Evolutionary conservation across 1,284 basidiomycete species (phyloP).

Genomic region (Irpex sp.): DNA sequence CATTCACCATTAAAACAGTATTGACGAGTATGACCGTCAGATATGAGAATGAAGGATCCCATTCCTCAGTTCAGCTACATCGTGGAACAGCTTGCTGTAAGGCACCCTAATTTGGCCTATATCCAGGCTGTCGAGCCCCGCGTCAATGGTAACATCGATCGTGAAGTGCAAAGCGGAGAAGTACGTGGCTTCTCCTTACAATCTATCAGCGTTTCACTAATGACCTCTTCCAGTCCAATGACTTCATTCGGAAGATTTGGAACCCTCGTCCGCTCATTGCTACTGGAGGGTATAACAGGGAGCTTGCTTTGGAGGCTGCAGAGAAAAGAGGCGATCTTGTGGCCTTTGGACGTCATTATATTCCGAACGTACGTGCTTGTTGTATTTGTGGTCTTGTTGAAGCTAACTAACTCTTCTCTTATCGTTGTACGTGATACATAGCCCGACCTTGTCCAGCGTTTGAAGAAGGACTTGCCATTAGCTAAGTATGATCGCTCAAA

Average conservation of each 20-base stretch:
- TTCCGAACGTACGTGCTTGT: constrained; percentile 33
- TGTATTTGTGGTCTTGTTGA: too few relatives aligned
- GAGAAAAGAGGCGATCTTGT: constrained; percentile 34
- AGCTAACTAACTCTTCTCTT: not conserved
- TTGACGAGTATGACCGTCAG: constrained; percentile 14
- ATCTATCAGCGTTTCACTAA: not conserved
- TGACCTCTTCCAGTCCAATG: constrained; percentile 18
- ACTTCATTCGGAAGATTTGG: constrained; percentile 28
- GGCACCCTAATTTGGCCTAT: constrained; percentile 49
- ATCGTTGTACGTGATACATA: not conserved
- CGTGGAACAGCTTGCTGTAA: constrained; percentile 29
- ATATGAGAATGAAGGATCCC: constrained; percentile 46
- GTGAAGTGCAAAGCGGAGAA: constrained; percentile 13
- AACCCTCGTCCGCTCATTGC: constrained; percentile 24
- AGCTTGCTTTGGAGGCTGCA: constrained; percentile 20
- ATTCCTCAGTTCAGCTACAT: constrained; percentile 40
- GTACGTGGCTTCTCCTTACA: not conserved
- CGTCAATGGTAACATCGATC: constrained; percentile 19
- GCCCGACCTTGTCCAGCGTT: constrained; percentile 46
- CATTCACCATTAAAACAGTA: not conserved
- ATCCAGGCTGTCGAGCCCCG: constrained; percentile 44
- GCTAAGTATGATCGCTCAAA: constrained; percentile 21
- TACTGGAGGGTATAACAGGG: constrained; percentile 31
- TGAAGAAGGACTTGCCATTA: constrained; percentile 31
- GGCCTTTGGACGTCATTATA: constrained; percentile 44